Percentiles rank a stretch among this genome's conserved stretches.
These are phyloP conservation scores for Calonectria leucothoes DNA, from an alignment of 2,329 filamentous ascomycete species.

Conservation along the genomic window DNA sequence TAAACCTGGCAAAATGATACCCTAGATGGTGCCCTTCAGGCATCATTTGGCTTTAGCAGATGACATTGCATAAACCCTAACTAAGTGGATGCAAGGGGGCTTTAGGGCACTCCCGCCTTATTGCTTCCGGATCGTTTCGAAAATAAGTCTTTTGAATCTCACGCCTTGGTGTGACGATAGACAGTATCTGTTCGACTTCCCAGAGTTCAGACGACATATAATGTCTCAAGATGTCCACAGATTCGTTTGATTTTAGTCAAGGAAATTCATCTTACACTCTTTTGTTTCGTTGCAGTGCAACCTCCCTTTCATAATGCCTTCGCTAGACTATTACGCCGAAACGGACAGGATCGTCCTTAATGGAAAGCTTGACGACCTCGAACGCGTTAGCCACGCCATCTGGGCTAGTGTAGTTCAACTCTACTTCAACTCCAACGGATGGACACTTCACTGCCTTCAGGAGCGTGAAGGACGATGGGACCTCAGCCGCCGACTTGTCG, in stretches of 20 bases:
- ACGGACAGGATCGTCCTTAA: slow-evolving; percentile 18
- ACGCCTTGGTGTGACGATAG: neutral
- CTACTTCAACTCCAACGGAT: slow-evolving; percentile 16
- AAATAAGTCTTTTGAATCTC: neutral
- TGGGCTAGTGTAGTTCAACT: slow-evolving; percentile 22
- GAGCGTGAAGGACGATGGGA: slow-evolving; percentile 17
- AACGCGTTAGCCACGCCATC: slow-evolving; percentile 15
- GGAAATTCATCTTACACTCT: slow-evolving; percentile 4
- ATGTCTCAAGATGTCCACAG: neutral
- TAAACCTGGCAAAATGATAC: neutral
- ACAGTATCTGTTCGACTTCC: neutral
- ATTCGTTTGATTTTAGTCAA: slow-evolving; percentile 1
- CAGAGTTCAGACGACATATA: neutral
- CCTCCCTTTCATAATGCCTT: slow-evolving; percentile 1
- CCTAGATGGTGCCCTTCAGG: neutral
- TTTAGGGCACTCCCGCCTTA: neutral
- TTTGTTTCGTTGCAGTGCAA: slow-evolving; percentile 4
- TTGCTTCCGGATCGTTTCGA: neutral
- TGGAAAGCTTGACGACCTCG: slow-evolving; percentile 6
- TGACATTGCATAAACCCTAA: slow-evolving; percentile 3
- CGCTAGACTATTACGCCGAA: slow-evolving; percentile 7
- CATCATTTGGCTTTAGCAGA: neutral
- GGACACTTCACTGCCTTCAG: slow-evolving; percentile 19
- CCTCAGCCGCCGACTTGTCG: slow-evolving; percentile 4
- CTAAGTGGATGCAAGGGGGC: neutral